Base-by-base conservation (phyloP, 192 early-diverging fungal genomes). In the Backusella westeae region DNA sequence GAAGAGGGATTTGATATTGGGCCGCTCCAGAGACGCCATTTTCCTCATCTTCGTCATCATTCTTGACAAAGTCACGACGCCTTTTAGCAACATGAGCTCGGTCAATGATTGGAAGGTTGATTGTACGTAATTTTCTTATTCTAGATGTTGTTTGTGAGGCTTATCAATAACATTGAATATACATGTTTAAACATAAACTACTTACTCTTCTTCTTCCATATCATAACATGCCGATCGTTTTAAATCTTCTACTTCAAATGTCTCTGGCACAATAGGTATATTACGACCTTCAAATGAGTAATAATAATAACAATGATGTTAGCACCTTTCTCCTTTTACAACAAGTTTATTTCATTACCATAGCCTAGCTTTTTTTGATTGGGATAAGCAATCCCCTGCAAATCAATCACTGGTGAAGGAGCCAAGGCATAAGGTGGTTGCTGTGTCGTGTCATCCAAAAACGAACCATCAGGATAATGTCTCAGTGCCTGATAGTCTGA, bases 361-460 rank as follows among this genome's bases (percentile, higher is more conserved):
- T 86, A 91, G 17, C 82, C 83, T 34, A 86, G 80, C 21, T 84
- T 87, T 39, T 81, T 86, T 63, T 93, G 91, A 21, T 81, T 78
- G 6, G 88, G 83, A 77, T 94, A 92, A 38, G 90, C 87, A 1
- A 88, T 85, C 39, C 91, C 92, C 70, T 88, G 90, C 83, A 87
- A 88, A 78, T 91, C 91, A 71, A 90, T 84, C 44, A 93, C 84
- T 21, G 87, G 81, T 39, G 86, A 85, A 53, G 86, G 84, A 3
- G 84, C 85, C 67, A 93, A 85, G 29, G 88, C 77, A 73, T 95
- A 91, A 14, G 93, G 90, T 3, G 92, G 65, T 63, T 71, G 44
- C 71, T 93, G 91, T 8, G 90, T 89, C 39, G 90, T 82, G 68
- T 92, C 89, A 77, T 94, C 94, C 9, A 92, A 86, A 39, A 95